Evolutionary conservation across 1,284 basidiomycete species (phyloP).

Genomic region (Trametes hirsuta): DNA sequence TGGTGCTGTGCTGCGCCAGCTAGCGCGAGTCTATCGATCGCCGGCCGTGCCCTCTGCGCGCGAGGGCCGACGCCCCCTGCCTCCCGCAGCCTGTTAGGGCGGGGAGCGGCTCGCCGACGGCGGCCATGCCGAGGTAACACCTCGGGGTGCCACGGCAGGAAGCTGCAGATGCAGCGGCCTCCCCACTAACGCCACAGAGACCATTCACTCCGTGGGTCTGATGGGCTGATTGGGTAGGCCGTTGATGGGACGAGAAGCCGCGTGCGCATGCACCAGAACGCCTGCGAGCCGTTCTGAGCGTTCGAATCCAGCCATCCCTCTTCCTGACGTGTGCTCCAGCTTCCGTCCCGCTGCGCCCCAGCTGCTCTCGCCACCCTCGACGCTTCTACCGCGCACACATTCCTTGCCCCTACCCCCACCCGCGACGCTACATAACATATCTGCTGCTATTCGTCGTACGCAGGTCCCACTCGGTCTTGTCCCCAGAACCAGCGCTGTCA

Average conservation of each 20-base stretch:
- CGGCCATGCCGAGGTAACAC: constrained; percentile 17
- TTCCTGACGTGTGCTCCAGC: constrained; percentile 24
- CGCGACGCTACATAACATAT: no score
- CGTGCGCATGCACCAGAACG: constrained; percentile 23
- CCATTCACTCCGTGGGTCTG: constrained; percentile 25
- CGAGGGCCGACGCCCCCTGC: no score
- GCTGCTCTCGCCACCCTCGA: constrained; percentile 12
- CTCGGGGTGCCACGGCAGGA: constrained; percentile 23
- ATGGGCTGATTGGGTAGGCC: constrained; percentile 27
- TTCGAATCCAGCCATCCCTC: constrained; percentile 18
- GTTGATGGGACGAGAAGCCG: constrained; percentile 21
- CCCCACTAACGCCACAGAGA: constrained; percentile 27
- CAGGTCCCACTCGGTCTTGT: neutral
- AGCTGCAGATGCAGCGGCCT: constrained; percentile 18
- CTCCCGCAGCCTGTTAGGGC: neutral
- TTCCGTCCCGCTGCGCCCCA: constrained; percentile 17
- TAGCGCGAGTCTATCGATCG: neutral
- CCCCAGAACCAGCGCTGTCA: neutral
- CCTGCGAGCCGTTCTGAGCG: constrained; percentile 14
- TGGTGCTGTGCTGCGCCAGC: neutral
- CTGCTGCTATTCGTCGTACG: no score
- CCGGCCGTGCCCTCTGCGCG: neutral
- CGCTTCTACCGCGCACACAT: neutral
- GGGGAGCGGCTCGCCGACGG: neutral
- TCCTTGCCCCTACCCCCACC: neutral